Percentiles rank a stretch among this genome's conserved stretches.
Conservation (phyloP, 345 rosid species). For the Triadica sebifera region DNA sequence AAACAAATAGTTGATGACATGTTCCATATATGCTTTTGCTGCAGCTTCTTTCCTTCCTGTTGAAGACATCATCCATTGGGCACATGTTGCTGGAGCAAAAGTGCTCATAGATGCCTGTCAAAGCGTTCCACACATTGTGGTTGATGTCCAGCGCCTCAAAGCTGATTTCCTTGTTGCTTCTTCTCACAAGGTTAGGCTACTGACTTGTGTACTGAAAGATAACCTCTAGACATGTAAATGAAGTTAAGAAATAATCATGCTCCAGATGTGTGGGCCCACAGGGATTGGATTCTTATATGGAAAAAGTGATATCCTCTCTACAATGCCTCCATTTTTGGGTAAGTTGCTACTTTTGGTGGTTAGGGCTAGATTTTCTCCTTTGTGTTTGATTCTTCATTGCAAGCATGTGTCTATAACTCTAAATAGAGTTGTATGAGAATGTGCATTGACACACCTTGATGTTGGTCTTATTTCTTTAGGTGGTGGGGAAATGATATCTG, state of each 20-base stretch:
- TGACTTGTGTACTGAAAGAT: constrained; percentile 16
- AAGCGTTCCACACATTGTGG: constrained; percentile 93
- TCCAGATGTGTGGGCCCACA: constrained; percentile 99
- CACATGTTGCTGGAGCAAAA: constrained; percentile 73
- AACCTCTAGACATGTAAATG: constrained; percentile 30
- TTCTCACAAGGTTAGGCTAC: constrained; percentile 83
- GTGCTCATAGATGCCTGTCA: constrained; percentile 95
- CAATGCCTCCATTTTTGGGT: constrained; percentile 99
- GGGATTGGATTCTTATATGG: constrained; percentile 97
- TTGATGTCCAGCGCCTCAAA: constrained; percentile 75
- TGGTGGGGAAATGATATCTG: constrained; percentile 97
- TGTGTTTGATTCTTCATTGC: neutral
- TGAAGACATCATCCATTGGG: constrained; percentile 66
- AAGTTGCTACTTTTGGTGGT: constrained; percentile 18
- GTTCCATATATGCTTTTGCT: constrained; percentile 3
- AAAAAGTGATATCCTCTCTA: constrained; percentile 59
- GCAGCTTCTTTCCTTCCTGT: constrained; percentile 82
- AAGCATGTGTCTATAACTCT: neutral
- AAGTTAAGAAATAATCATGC: constrained; percentile 70
- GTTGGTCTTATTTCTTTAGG: constrained; percentile 40
- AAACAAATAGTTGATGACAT: constrained; percentile 3
- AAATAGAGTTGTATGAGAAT: neutral
- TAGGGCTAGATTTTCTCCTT: neutral
- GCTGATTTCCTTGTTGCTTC: constrained; percentile 96
- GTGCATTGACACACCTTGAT: neutral